These are phyloP conservation scores for Populus trichocarpa DNA, from an alignment of 441 rosid genomes.

Conservation along the genomic window DNA sequence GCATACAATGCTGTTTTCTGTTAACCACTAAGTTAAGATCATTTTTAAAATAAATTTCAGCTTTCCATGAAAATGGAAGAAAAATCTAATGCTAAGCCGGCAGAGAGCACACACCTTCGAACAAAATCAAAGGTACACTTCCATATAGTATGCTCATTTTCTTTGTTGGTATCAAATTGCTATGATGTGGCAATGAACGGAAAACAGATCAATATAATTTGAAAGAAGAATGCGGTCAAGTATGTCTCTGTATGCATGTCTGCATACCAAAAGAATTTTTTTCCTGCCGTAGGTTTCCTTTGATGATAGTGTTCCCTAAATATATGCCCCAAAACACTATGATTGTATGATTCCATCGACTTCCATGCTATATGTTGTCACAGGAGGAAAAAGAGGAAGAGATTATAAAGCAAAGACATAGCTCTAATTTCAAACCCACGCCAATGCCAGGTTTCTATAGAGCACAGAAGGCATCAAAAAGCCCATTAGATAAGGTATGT, in stretches of 20 bases:
- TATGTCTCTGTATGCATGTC: not conserved
- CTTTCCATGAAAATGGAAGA: conserved; percentile 41
- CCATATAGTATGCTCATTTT: not conserved
- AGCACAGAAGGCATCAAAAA: conserved; percentile 34
- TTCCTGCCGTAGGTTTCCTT: not conserved
- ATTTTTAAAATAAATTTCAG: conserved; percentile 31
- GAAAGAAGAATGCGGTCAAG: not conserved
- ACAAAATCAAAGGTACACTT: conserved; percentile 56
- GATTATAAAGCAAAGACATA: conserved; percentile 38
- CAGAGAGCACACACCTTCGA: conserved; percentile 35
- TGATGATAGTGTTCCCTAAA: not conserved
- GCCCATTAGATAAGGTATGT: conserved; percentile 45
- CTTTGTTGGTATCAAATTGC: not conserved
- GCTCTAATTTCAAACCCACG: conserved; percentile 44
- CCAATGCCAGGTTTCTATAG: conserved; percentile 44
- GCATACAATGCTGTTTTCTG: conserved; percentile 4
- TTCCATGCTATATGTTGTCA: conserved; percentile 14
- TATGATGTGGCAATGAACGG: not conserved
- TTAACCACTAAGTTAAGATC: conserved; percentile 4
- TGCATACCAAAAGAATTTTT: not conserved
- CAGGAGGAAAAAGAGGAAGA: conserved; percentile 56
- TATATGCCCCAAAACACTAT: not conserved
- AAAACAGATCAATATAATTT: not conserved
- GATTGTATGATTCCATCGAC: not conserved
- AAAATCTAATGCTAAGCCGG: conserved; percentile 36